A percentile compares a stretch with the other conserved stretches of the same genome.
Evolutionary conservation across 2,329 filamentous ascomycete species (phyloP).

Genomic region (Penicillium aurantiogriseum): DNA sequence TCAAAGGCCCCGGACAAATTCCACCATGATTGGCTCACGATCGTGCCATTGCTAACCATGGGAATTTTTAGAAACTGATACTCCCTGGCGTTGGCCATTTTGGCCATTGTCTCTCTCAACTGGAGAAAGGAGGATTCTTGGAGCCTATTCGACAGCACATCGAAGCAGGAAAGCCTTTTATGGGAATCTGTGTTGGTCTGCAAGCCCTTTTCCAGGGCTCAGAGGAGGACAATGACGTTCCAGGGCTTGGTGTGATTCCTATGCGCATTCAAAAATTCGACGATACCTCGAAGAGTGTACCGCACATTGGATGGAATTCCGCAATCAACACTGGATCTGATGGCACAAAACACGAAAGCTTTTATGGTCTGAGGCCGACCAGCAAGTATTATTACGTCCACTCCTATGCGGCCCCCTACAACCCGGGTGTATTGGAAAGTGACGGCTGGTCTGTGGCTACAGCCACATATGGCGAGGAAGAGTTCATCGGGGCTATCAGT

Average conservation of each 20-base stretch:
- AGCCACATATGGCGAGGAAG: slow-evolving; percentile 80
- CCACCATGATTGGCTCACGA: not conserved
- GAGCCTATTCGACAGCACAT: slow-evolving; percentile 82
- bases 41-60: not conserved
- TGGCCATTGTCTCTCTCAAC: slow-evolving; percentile 86
- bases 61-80: slow-evolving; percentile 72
- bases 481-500: slow-evolving; percentile 87
- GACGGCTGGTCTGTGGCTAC: slow-evolving; percentile 92
- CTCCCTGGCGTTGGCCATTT: slow-evolving; percentile 97
- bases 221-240: slow-evolving; percentile 68
- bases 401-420: slow-evolving; percentile 82
- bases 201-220: slow-evolving; percentile 89
- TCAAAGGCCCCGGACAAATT: slow-evolving; percentile 6
- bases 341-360: slow-evolving; percentile 49
- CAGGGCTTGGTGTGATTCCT: slow-evolving; percentile 74
- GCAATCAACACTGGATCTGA: slow-evolving; percentile 57
- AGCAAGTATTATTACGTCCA: slow-evolving; percentile 99
- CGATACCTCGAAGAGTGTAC: slow-evolving; percentile 79
- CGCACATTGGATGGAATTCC: slow-evolving; percentile 98
- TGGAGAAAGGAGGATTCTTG: slow-evolving; percentile 77
- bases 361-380: slow-evolving; percentile 74
- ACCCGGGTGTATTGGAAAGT: slow-evolving; percentile 68
- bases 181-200: slow-evolving; percentile 94
- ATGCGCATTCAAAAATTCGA: slow-evolving; percentile 72
- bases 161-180: slow-evolving; percentile 88